A percentile compares a stretch with the other conserved stretches of the same genome.
Conservation (phyloP, 371 early-diverging fungal species). For the Chytridiales sp. region DNA sequence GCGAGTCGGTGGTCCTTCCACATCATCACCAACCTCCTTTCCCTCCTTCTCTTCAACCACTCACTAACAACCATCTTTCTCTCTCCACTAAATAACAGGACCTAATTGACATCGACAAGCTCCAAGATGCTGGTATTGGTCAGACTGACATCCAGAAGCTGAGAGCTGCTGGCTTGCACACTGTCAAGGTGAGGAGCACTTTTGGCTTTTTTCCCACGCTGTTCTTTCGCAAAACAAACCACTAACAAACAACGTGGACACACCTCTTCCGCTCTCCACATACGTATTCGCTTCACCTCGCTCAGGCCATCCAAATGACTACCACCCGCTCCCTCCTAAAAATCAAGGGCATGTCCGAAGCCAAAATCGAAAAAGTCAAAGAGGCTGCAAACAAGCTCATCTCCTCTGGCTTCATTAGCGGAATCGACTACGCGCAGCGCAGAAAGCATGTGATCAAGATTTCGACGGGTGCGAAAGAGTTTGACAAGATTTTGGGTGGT, state of each 20-base stretch:
- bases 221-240: constrained; percentile 3
- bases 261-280: background rate
- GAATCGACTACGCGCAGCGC: constrained; percentile 84
- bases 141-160: constrained; percentile 80
- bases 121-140: constrained; percentile 64
- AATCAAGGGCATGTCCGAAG: constrained; percentile 98
- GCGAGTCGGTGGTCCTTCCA: no score
- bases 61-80: constrained; percentile 30
- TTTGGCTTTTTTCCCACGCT: background rate
- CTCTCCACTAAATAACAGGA: constrained; percentile 10
- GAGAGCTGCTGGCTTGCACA: constrained; percentile 77
- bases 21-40: no score
- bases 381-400: constrained; percentile 90
- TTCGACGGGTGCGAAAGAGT: constrained; percentile 93
- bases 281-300: background rate
- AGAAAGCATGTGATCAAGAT: constrained; percentile 74
- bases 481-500: constrained; percentile 90
- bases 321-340: constrained; percentile 71
- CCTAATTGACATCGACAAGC: constrained; percentile 36
- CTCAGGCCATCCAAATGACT: constrained; percentile 79
- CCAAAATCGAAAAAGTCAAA: constrained; percentile 96
- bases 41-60: no score
- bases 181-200: constrained; percentile 51
- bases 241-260: background rate
- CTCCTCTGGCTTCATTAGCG: constrained; percentile 95